Percentiles rank a stretch among this genome's conserved stretches.
Evolutionary conservation across 768 basidiomycete genomes (phyloP).

Genomic region (Suillus subaureus): DNA sequence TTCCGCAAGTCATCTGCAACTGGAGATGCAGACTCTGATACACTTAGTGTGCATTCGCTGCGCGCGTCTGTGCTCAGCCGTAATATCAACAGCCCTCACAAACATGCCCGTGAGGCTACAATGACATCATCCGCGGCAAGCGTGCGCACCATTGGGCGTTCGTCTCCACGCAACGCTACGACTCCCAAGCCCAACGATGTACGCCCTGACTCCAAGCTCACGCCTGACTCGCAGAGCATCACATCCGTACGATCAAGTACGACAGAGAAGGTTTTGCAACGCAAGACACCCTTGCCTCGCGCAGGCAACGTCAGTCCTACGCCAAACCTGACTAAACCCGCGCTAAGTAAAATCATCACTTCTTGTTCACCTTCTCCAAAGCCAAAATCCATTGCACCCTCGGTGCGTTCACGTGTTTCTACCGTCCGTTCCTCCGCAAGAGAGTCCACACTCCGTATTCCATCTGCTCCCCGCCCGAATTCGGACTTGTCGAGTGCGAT

Average conservation of each 20-base stretch:
- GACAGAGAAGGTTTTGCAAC: conserved; percentile 22
- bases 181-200: conserved; percentile 33
- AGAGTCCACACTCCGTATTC: conserved; percentile 32
- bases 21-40: conserved; percentile 39
- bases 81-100: conserved; percentile 24
- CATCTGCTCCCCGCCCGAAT: conserved; percentile 29
- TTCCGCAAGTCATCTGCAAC: conserved; percentile 4
- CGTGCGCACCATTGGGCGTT: conserved; percentile 25
- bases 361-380: conserved; percentile 9
- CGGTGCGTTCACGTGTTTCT: conserved; percentile 25
- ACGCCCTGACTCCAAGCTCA: conserved; percentile 75
- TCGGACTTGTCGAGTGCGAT: conserved; percentile 33
- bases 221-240: conserved; percentile 44
- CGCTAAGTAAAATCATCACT: conserved; percentile 15
- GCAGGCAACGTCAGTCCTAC: conserved; percentile 2
- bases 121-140: conserved; percentile 28
- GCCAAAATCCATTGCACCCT: conserved; percentile 19
- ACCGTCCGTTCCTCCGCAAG: conserved; percentile 29
- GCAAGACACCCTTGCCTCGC: conserved; percentile 4
- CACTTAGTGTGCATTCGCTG: conserved; percentile 47
- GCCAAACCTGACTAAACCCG: conserved; percentile 11
- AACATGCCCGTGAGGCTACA: conserved; percentile 25
- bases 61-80: conserved; percentile 46
- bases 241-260: conserved; percentile 27
- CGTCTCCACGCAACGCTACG: conserved; percentile 32